Evolutionary conservation across 257 asterid genomes (phyloP), one percentile per base, ranked within the genome.

Genomic region (Solanum bulbocastanum): DNA sequence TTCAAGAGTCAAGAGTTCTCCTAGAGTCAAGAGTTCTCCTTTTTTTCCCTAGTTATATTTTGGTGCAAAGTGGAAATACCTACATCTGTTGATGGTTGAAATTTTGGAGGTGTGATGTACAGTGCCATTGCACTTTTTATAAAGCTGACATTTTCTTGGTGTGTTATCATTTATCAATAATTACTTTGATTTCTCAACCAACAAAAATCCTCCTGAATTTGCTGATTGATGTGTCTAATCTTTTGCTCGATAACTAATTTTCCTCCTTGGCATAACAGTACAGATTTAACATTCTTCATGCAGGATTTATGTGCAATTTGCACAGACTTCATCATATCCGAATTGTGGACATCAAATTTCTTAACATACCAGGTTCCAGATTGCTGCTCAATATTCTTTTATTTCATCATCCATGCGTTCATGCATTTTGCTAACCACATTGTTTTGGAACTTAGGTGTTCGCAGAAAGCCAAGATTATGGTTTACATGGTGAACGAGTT

Each of bases 391-490:
- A 30, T 79, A 14, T 79, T 25, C 14, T 44, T 16, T 44, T 81
- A 81, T 30, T 46, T 81, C 42, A 81, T 81, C 85, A 30, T 30
- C 20, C 85, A 18, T 5, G 10, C 11, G 1, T 81, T 30, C 85
- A 81, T 81, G 42, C 33, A 15, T 23, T 40, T 72, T 71, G 11
- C 56, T 88, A 83, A 83, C 82, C 83, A 88, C 60, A 66, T 83
- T 86, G 58, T 36, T 71, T 83, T 56, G 65, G 84, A 79, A 32
- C 90, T 37, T 90, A 97, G 99, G 98, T 97, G 87, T 97, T 97
- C 86, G 99, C 99, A 68, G 99, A 97, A 94, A 95, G 94, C 91
- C 99, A 97, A 91, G 99, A 97, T 92, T 97, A 97, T 88, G 99
- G 99, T 49, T 88, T 90, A 35, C 96, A 97, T 88, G 99, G 99